Evolutionary conservation across 345 rosid genomes (phyloP), one percentile per base, ranked within the genome.

Genomic region (Erodium maritimum): DNA sequence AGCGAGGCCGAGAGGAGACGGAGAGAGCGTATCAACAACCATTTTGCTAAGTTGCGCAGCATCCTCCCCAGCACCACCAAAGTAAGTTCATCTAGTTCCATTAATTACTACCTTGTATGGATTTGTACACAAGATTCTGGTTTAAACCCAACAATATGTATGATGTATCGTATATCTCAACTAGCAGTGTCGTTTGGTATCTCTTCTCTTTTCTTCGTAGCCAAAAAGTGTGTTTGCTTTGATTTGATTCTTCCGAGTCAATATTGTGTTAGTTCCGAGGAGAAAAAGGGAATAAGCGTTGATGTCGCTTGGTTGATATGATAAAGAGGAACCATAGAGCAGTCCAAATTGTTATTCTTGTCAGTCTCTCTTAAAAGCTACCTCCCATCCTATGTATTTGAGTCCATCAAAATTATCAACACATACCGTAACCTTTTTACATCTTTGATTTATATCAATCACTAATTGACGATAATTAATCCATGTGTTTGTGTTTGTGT

Each of bases 1-100:
- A 93, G 99, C 65, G 99, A 89, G 61, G 96, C 97, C 50, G 99
- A 93, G 74, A 83, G 99, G 78, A 75, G 96, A 64, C 61, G 99
- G 75, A 77, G 99, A 64, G 95, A 93, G 58, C 82, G 99, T 71
- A 93, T 93, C 79, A 93, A 93, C 75, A 93, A 83, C 68, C 99
- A 93, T 69, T 83, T 93, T 17, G 91, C 96, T 50, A 93, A 89
- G 73, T 90, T 93, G 46, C 86, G 99, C 65, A 87, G 95, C 80
- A 66, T 93, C 67, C 77, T 93, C 25, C 99, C 99, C 12, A 93
- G 83, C 80, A 89, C 97, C 67, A 87, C 95, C 66, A 93, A 93
- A 80, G 99, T 93, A 87, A 89, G 95, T 67, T 51, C 50, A 18
- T 12, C 13, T 18, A 14, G 3, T 21, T 23, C 33, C 37, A 29